phyloP scores from a whole-genome alignment of 805 yeast genomes.

The Yamadazyma olivae region DNA sequence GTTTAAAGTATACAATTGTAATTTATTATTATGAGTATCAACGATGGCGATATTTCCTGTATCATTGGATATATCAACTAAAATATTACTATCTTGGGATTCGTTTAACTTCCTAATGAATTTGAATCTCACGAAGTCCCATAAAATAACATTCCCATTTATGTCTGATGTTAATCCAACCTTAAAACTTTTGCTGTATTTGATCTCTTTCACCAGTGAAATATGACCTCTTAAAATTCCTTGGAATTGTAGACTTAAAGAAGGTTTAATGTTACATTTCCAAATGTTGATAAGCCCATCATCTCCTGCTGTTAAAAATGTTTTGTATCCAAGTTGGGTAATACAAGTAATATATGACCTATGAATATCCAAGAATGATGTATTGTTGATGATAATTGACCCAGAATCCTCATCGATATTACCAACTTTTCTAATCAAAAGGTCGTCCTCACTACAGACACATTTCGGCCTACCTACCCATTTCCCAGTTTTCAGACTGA shows the following conservation, averaged over 20 bases:
- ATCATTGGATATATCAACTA: slow-evolving; percentile 49
- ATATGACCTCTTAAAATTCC: slow-evolving; percentile 58
- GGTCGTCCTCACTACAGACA: slow-evolving; percentile 33
- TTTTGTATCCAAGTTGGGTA: slow-evolving; percentile 38
- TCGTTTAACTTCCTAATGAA: slow-evolving; percentile 41
- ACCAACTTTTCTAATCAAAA: slow-evolving; percentile 31
- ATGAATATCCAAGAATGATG: slow-evolving; percentile 43
- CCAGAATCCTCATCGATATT: slow-evolving; percentile 20
- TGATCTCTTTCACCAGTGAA: slow-evolving; percentile 42
- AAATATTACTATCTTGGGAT: slow-evolving; percentile 15
- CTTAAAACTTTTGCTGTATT: slow-evolving; percentile 51
- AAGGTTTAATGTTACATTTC: slow-evolving; percentile 37
- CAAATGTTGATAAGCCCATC: slow-evolving; percentile 65
- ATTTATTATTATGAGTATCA: slow-evolving; percentile 14
- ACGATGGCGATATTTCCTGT: slow-evolving; percentile 51
- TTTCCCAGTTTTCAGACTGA: slow-evolving; percentile 35
- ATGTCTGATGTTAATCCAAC: slow-evolving; percentile 52
- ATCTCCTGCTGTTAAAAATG: slow-evolving; percentile 47
- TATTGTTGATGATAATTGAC: slow-evolving; percentile 39
- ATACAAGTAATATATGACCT: slow-evolving; percentile 35
- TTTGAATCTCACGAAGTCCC: slow-evolving; percentile 60
- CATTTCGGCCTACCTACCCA: slow-evolving; percentile 54
- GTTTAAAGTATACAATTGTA: slow-evolving; percentile 50
- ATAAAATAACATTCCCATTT: slow-evolving; percentile 53
- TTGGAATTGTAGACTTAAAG: slow-evolving; percentile 35